Base-by-base conservation (phyloP, 495 filamentous ascomycete species). In the Diplogelasinospora grovesii region DNA sequence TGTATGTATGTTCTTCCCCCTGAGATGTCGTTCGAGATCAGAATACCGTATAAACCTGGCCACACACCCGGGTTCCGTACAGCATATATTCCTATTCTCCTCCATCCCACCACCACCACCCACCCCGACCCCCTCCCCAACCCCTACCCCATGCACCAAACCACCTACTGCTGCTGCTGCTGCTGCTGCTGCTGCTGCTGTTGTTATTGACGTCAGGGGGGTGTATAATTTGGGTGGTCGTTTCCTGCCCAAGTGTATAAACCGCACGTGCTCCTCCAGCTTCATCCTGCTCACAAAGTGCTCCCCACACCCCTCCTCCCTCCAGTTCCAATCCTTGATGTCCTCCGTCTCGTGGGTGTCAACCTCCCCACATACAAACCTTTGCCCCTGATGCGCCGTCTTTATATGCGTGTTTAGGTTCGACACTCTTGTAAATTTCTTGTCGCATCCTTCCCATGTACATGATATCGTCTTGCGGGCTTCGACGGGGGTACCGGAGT, bases 371-470 rank as follows among this genome's bases (percentile, higher is more conserved):
- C 89, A 94, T n/a, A 82, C 67, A 45, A 83, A 93, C 1, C 74
- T 73, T 29, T 71, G 61, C 19, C 79, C 78, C 41, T 83, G 67
- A 52, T 98, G 92, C 1, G 82, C 79, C 3, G 75, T 79, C 16
- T 79, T 77, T 39, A 86, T 68, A 52, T 98, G 92, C 0, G 79
- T 76, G 21, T 79, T 83, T 15, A 95, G 70, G 53, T 95, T 95
- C 1, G 80, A 80, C 43, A 73, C 77, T 52, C 82, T 79, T 6
- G 85, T 85, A 61, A 94, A 94, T 39, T 66, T 73, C 41, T 81
- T 79, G 30, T 65, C 73, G 54, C 86, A 95, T 13, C 69, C 82
- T 5, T 65, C 56, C 49, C 74, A 65, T 0, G 74, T 71, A 58
- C 89, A 95, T 7, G 61, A 48, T 41, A 82, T 75, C 3, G 56